Conservation (phyloP, 2,329 filamentous ascomycete species). For the Epicoccum sorghinum region DNA sequence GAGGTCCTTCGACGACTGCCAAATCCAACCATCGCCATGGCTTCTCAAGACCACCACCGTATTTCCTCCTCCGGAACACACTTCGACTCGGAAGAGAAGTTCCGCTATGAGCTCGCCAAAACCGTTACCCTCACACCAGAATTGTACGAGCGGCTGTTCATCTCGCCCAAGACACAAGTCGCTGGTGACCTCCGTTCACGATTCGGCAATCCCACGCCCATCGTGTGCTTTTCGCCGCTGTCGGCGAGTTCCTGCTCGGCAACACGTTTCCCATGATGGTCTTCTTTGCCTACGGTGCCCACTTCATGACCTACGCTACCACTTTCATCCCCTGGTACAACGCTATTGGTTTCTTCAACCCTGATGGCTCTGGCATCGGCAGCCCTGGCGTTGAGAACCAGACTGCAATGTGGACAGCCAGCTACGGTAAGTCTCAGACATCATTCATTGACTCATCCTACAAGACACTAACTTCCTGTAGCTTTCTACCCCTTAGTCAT, state of each 20-base stretch:
- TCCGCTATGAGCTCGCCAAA: slow-evolving; percentile 22
- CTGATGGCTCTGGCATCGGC: slow-evolving; percentile 22
- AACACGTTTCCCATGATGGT: slow-evolving; percentile 27
- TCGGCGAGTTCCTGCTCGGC: slow-evolving; percentile 22
- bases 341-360: slow-evolving; percentile 23
- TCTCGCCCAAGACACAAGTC: slow-evolving; percentile 17
- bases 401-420: slow-evolving; percentile 16
- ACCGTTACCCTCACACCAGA: slow-evolving; percentile 22
- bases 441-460: neutral
- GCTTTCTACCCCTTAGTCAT: slow-evolving; percentile 24
- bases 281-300: slow-evolving; percentile 24
- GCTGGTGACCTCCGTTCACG: slow-evolving; percentile 14
- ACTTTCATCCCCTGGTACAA: slow-evolving; percentile 23
- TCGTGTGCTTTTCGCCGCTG: slow-evolving; percentile 21
- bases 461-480: neutral
- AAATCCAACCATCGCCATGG: neutral
- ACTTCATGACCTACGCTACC: slow-evolving; percentile 22
- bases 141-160: slow-evolving; percentile 23
- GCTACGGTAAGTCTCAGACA: slow-evolving; percentile 15
- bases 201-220: slow-evolving; percentile 22
- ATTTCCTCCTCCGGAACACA: slow-evolving; percentile 12
- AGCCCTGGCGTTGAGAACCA: slow-evolving; percentile 19
- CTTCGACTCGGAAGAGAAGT: slow-evolving; percentile 22
- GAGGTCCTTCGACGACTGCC: neutral
- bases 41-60: slow-evolving; percentile 13